phyloP scores from a whole-genome alignment of 805 yeast species.

The Tetrapisispora fleetii region DNA sequence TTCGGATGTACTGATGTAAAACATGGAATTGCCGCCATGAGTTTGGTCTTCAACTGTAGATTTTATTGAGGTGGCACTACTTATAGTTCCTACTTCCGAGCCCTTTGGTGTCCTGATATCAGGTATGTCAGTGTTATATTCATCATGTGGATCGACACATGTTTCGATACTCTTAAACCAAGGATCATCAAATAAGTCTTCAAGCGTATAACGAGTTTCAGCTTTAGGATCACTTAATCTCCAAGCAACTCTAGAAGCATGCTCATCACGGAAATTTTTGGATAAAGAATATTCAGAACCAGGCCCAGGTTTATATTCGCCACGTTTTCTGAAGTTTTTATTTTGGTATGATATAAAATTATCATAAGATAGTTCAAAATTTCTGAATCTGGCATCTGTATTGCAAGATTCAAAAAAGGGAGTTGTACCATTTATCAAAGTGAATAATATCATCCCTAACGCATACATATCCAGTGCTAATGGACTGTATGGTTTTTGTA shows the following conservation, averaged over 20 bases:
- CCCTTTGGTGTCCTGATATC: slow-evolving; percentile 11
- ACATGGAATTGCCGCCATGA: not conserved
- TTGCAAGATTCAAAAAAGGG: slow-evolving; percentile 49
- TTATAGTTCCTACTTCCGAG: no score
- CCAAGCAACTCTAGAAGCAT: slow-evolving; percentile 67
- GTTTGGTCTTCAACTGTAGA: not conserved
- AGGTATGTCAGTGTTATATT: slow-evolving; percentile 13
- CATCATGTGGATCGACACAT: slow-evolving; percentile 34
- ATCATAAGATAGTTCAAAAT: slow-evolving; percentile 43
- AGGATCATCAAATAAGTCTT: slow-evolving; percentile 48
- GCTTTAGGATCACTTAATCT: slow-evolving; percentile 59
- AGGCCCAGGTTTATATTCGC: slow-evolving; percentile 46
- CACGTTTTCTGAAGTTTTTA: slow-evolving; percentile 39
- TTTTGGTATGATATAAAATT: slow-evolving; percentile 31
- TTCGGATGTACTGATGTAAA: slow-evolving; percentile 9
- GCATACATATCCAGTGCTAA: slow-evolving; percentile 68
- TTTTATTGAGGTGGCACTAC: not conserved
- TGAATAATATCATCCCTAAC: slow-evolving; percentile 57
- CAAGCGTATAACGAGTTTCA: slow-evolving; percentile 43
- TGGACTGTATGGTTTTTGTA: slow-evolving; percentile 43
- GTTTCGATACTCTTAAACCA: slow-evolving; percentile 54
- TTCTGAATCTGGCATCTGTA: slow-evolving; percentile 44
- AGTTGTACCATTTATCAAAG: slow-evolving; percentile 45
- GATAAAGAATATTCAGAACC: slow-evolving; percentile 68
- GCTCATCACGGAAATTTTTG: slow-evolving; percentile 45